Percentiles rank a stretch among this genome's conserved stretches.
These are phyloP conservation scores for Glaciozyma antarctica DNA, from an alignment of 768 basidiomycete genomes.

Conservation along the genomic window DNA sequence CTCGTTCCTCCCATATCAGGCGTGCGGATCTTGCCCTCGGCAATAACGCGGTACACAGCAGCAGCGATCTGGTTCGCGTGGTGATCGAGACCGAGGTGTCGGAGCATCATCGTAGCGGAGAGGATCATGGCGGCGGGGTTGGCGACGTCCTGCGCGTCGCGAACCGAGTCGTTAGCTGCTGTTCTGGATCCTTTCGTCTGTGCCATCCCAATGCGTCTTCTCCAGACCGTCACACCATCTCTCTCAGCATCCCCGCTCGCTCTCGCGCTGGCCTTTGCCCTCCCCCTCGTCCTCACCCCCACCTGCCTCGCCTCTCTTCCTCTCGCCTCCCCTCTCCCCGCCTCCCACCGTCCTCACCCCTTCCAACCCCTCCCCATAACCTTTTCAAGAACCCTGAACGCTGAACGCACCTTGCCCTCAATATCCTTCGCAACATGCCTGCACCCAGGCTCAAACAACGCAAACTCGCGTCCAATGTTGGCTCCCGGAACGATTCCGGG, in stretches of 20 bases:
- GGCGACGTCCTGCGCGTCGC: slow-evolving; percentile 38
- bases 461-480: slow-evolving; percentile 94
- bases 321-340: no score
- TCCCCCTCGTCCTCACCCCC: no score
- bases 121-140: slow-evolving; percentile 45
- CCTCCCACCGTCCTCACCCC: no score
- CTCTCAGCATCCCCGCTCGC: no score
- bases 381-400: no score
- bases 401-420: slow-evolving; percentile 28
- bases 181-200: no score
- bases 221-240: no score
- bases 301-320: no score
- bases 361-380: no score
- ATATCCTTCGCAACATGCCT: slow-evolving; percentile 46
- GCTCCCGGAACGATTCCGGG: slow-evolving; percentile 97
- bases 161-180: no score
- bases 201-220: no score
- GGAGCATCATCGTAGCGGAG: slow-evolving; percentile 42
- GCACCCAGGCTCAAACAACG: slow-evolving; percentile 97
- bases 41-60: slow-evolving; percentile 55
- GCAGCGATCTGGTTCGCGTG: slow-evolving; percentile 88
- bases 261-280: no score
- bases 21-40: slow-evolving; percentile 76
- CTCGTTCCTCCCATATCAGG: slow-evolving; percentile 84
- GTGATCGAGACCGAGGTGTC: slow-evolving; percentile 56